Evolutionary conservation across 2,329 filamentous ascomycete genomes (phyloP), one percentile per base, ranked within the genome.

Genomic region (Fusarium sp.): DNA sequence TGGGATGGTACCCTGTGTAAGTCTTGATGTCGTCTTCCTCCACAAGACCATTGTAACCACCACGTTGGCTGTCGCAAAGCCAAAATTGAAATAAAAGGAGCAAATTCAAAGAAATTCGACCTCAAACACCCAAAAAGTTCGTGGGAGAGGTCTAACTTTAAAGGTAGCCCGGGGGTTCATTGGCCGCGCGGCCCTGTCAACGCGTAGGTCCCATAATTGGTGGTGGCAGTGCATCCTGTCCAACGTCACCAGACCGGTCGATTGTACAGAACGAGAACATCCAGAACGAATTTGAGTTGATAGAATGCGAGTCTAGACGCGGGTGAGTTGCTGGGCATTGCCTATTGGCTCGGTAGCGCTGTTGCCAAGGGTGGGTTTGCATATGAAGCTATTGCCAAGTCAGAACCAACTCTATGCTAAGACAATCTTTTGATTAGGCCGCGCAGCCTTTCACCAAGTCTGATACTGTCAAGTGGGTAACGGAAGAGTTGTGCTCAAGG

Each of bases 151-250:
- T 27, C 30, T 13, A 61, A 45, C 32, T 67, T 71, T 70, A 65
- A 70, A 65, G 37, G 41, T 7, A 53, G 44, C 14, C 20, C n/a
- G 29, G 57, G 41, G 59, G 34, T 45, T 48, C 27, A 30, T 57
- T 69, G 68, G 68, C 68, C 68, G 68, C 68, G 68, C 68, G 68
- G 68, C 68, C 68, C 71, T 54, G 68, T 49, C 52, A 69, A 61
- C 52, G 45, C 44, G n/a, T 65, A 52, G 59, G 68, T 64, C 49
- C 63, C 64, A 65, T 69, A 71, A 56, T 69, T 64, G 46, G 68
- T 65, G 68, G 68, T 71, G 68, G 68, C 68, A 71, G 68, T 71
- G 68, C 68, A 71, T 46, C 68, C 55, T 45, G 25, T 56, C 49
- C 64, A 60, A 69, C 68, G 64, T 71, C 68, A 62, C 61, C 18